A percentile compares a stretch with the other conserved stretches of the same genome.
These are phyloP conservation scores for Aegilops tauschii DNA, from an alignment of 176 grass and related monocot species.

Conservation along the genomic window DNA sequence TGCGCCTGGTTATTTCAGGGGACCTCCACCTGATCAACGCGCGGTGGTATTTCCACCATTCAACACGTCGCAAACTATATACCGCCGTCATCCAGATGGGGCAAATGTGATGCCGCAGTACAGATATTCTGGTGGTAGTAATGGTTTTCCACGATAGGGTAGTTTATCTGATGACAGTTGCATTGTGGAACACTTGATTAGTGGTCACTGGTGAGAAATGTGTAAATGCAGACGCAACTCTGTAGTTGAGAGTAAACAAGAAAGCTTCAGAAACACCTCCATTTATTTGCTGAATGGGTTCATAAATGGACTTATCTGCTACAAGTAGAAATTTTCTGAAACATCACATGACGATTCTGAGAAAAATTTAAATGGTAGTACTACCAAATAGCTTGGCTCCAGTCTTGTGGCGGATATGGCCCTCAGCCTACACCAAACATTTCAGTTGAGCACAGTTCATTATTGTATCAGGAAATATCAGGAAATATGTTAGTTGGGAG, in stretches of 20 bases:
- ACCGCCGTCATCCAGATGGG: slow-evolving; percentile 5
- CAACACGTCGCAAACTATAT: not conserved
- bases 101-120: not conserved
- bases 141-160: slow-evolving; percentile 21
- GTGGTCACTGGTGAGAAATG: not conserved
- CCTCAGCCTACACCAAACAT: not conserved
- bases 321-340: not conserved
- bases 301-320: no score
- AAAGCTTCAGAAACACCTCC: not conserved
- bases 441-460: not conserved
- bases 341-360: not conserved
- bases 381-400: not conserved
- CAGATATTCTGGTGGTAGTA: slow-evolving; percentile 18
- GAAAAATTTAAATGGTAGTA: not conserved
- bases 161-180: not conserved
- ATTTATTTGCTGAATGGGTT: not conserved
- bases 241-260: not conserved
- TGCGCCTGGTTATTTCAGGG: not conserved
- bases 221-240: not conserved
- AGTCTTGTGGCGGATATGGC: not conserved
- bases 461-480: not conserved
- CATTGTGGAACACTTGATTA: not conserved
- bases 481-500: no score
- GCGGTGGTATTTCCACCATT: not conserved
- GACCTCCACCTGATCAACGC: not conserved